Percentiles rank a stretch among this genome's conserved stretches.
These are phyloP conservation scores for Solanum chiquidenum DNA, from an alignment of 257 asterid species.

Conservation along the genomic window DNA sequence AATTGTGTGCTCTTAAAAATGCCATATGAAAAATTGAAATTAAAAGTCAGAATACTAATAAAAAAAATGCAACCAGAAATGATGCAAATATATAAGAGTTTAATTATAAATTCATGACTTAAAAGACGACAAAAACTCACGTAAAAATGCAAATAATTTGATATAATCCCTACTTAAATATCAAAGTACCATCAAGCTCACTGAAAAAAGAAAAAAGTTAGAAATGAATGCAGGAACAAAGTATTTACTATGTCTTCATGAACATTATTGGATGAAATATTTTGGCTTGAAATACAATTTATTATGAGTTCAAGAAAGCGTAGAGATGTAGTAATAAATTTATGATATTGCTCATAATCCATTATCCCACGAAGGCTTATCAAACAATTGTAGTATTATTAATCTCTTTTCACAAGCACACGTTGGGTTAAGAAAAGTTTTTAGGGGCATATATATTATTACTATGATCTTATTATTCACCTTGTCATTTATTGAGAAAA, in stretches of 20 bases:
- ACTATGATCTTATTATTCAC: background rate
- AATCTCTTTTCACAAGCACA: conserved; percentile 1
- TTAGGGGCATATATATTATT: background rate
- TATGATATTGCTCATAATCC: background rate
- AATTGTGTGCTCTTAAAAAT: no score
- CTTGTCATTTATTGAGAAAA: conserved; percentile 8
- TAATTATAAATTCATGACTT: background rate
- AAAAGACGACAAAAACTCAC: background rate
- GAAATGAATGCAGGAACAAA: background rate
- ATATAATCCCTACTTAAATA: background rate
- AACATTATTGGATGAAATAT: background rate
- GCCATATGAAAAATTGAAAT: no score
- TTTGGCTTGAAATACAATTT: background rate
- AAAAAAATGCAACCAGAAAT: background rate
- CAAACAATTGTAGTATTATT: conserved; percentile 1
- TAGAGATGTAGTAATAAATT: background rate
- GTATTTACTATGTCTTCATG: background rate
- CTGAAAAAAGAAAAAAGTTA: background rate
- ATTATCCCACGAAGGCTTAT: background rate
- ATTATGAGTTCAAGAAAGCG: background rate
- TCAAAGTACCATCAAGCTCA: background rate
- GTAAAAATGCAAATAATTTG: background rate
- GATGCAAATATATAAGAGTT: background rate
- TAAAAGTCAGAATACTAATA: no score
- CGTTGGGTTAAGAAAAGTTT: background rate